phyloP scores from a whole-genome alignment of 768 basidiomycete species.

The Kwoniella heveanensis region DNA sequence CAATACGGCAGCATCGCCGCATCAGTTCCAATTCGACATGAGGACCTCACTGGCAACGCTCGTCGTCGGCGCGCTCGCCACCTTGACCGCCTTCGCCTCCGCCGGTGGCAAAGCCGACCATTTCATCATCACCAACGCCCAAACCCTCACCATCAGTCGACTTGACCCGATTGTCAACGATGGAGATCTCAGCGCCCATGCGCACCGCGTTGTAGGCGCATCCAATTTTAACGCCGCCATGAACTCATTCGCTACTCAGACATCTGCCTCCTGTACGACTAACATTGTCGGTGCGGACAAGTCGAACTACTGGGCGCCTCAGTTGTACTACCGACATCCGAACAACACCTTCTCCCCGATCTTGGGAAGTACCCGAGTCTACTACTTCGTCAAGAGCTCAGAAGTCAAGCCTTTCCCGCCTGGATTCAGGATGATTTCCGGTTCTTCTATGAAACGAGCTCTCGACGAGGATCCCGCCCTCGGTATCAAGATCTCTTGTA shows the following conservation, averaged over 20 bases:
- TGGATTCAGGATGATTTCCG: conserved; percentile 46
- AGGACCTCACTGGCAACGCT: background rate
- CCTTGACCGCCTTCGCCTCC: background rate
- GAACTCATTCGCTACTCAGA: conserved; percentile 26
- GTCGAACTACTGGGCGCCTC: conserved; percentile 50
- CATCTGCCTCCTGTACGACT: conserved; percentile 41
- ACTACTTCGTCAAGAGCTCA: conserved; percentile 47
- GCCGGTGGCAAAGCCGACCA: conserved; percentile 8
- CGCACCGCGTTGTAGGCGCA: conserved; percentile 52
- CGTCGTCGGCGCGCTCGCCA: background rate
- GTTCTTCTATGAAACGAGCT: conserved; percentile 27
- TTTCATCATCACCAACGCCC: conserved; percentile 34
- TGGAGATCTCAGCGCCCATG: conserved; percentile 42
- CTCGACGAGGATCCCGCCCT: conserved; percentile 7
- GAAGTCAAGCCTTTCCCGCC: conserved; percentile 46
- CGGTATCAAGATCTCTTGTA: conserved; percentile 43
- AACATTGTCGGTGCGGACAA: conserved; percentile 35
- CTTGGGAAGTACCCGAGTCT: conserved; percentile 45
- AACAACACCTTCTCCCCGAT: conserved; percentile 51
- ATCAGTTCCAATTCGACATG: background rate
- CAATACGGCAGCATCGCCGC: no score
- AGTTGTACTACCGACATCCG: conserved; percentile 42
- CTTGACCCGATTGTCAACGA: conserved; percentile 55
- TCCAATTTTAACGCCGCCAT: conserved; percentile 36
- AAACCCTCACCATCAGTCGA: conserved; percentile 37